Evolutionary conservation across 1,284 basidiomycete genomes (phyloP), one percentile per base, ranked within the genome.

Genomic region (Lentinula novae-zelandiae): DNA sequence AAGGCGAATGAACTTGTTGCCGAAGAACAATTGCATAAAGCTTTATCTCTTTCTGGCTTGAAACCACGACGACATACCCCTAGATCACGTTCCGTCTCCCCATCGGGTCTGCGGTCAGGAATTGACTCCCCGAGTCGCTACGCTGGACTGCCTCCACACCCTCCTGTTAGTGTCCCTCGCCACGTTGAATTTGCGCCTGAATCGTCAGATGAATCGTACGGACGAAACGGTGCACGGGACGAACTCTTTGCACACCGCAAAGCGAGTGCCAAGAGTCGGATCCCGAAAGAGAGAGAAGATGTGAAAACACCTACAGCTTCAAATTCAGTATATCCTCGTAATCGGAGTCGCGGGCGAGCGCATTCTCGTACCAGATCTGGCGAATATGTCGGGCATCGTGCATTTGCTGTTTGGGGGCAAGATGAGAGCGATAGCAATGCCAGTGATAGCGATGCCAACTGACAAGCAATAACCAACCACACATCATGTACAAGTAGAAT

Each of bases 351-450:
- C 59, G 74, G 75, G 56, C 69, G 73, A 55, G 70, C 71, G 34
- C 75, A 75, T 58, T 72, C 73, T 62, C 73, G 75, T 55, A 73
- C 72, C 44, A 74, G 71, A 58, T 75, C 75, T 31, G 72, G 69
- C 38, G 79, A 80, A 31, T 71, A 76, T 53, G 76, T 77, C 53
- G 78, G 80, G 46, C 81, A 78, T 53, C 75, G 85, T 33, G 89
- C 90, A 42, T 92, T 93, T 67, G 87, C 89, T 58, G 90, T 90
- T 17, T 90, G 86, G 84, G 92, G 91, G 1, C 87, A 91, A 53
- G 93, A 95, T 70, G 93, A 95, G 72, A 93, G 90, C 60, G 93
- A 94, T 67, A 91, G 89, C 68, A 87, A 86, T 67, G 80, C 89
- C 17, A 92, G 89, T 64, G 89, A 91, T 67, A 86, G 80, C 63